Base-by-base conservation (phyloP, 371 early-diverging fungal genomes). In the Mucor piriformis region DNA sequence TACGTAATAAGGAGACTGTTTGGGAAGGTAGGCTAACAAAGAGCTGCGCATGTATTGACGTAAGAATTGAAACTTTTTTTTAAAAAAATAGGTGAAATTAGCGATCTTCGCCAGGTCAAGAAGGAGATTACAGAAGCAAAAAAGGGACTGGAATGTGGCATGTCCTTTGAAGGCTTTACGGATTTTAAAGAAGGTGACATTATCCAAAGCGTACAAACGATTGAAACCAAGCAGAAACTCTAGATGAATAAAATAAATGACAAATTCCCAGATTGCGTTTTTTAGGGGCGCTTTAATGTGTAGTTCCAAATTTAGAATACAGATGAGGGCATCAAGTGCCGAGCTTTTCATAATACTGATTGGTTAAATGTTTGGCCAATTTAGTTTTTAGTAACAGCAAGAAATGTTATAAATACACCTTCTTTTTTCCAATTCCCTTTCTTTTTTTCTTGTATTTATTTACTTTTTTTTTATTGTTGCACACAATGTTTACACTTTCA, bases 81-180 rank as follows among this genome's bases (percentile, higher is more conserved):
- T n/a, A n/a, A n/a, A n/a, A n/a, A n/a, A 13, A 24, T 65, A 82
- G 83, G 86, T 50, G 69, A 74, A 33, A 54, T 92, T 55, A 76
- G 76, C 53, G 76, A 87, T 24, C 74, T 93, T 46, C 84, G 88
- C 71, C 90, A 93, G 52, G 82, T 91, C 59, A 97, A 96, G 73
- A 92, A 94, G 48, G 95, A 95, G 54, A 88, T 95, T 42, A 72
- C 74, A 25, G 94, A 95, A 74, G 93, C 89, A 23, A 82, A 86
- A 54, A 95, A 95, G 73, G 96, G 96, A 2, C 70, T 89, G 20
- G 97, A 97, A 74, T 96, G 96, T 64, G 96, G 96, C 32, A 90
- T 96, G 74, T 84, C 87, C 37, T 90, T 97, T 77, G 90, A 88
- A 18, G 90, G 87, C 4, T 95, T 92, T 64, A 73, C 73, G 3